These are phyloP conservation scores for Conoideocrella luteorostrata DNA, from an alignment of 2,329 filamentous ascomycete species.

Conservation along the genomic window DNA sequence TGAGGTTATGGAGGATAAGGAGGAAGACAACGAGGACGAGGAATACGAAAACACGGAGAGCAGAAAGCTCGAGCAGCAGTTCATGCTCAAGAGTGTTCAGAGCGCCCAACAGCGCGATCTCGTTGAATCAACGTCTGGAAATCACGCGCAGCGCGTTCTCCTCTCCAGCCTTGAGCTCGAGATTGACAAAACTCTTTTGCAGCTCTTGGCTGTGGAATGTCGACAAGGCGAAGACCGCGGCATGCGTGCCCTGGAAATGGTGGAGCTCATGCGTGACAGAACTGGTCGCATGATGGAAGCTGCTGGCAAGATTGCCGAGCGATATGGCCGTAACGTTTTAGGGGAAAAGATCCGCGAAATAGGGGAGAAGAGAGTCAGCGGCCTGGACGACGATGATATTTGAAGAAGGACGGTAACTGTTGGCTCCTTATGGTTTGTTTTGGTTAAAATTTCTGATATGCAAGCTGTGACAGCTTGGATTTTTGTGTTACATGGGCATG, in stretches of 20 bases:
- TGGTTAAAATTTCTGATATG: too few relatives aligned
- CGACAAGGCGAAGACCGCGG: constrained; percentile 86
- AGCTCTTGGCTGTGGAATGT: constrained; percentile 85
- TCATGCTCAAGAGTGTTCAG: constrained; percentile 67
- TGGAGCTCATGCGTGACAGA: constrained; percentile 74
- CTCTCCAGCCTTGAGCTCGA: constrained; percentile 71
- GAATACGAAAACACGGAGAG: constrained; percentile 38
- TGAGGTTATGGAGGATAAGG: constrained; percentile 27
- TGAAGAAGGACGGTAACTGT: too few relatives aligned
- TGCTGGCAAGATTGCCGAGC: constrained; percentile 78
- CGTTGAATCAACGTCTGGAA: constrained; percentile 55
- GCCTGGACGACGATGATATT: constrained; percentile 47
- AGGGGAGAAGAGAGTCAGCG: constrained; percentile 62
- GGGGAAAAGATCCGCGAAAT: constrained; percentile 86
- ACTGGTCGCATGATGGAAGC: constrained; percentile 88
- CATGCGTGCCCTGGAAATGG: constrained; percentile 91
- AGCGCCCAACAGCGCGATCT: constrained; percentile 71
- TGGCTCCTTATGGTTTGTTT: too few relatives aligned
- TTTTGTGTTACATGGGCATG: too few relatives aligned
- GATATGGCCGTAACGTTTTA: constrained; percentile 74
- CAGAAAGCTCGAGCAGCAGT: constrained; percentile 69
- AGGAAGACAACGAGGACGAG: constrained; percentile 10
- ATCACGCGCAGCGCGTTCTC: constrained; percentile 55
- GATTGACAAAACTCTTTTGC: constrained; percentile 82
- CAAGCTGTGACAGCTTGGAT: too few relatives aligned